Percentiles rank a stretch among this genome's conserved stretches.
Conservation (phyloP, 495 filamentous ascomycete genomes). For the Astrothelium macrocarpum region DNA sequence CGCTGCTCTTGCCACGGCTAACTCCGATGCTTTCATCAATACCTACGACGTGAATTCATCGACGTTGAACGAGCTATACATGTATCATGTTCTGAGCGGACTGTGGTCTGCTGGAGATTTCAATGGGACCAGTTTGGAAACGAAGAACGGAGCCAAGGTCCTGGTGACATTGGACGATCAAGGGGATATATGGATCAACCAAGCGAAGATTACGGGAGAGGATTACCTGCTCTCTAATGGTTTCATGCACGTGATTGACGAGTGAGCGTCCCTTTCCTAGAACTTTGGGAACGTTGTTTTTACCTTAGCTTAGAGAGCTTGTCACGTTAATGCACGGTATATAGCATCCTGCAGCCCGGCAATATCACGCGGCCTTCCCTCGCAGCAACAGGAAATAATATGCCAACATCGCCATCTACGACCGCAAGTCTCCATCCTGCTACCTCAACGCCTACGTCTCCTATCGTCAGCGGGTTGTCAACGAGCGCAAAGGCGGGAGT, state of each 20-base stretch:
- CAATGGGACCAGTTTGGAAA: conserved; percentile 10
- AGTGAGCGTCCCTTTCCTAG: not conserved
- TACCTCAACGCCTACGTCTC: not conserved
- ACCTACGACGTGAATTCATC: not conserved
- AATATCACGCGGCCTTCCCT: not conserved
- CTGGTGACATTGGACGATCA: conserved; percentile 11
- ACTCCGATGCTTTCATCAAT: not conserved
- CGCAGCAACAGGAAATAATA: not conserved
- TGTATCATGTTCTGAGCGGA: conserved; percentile 15
- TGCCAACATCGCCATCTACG: not conserved
- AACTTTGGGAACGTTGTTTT: not conserved
- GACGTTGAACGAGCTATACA: conserved; percentile 12
- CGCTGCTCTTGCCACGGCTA: conserved; percentile 8
- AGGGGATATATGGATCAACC: conserved; percentile 16
- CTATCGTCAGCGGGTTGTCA: not conserved
- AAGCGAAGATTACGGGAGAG: conserved; percentile 14
- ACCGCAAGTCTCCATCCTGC: not conserved
- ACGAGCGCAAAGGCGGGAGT: not conserved
- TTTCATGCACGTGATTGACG: conserved; percentile 19
- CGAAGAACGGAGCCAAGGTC: conserved; percentile 9
- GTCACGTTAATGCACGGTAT: not conserved
- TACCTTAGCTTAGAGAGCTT: not conserved
- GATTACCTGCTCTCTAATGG: conserved; percentile 21
- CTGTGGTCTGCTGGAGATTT: conserved; percentile 8
- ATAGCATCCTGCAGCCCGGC: not conserved